Evolutionary conservation across 495 filamentous ascomycete genomes (phyloP).

Genomic region (Podospora appendiculata): DNA sequence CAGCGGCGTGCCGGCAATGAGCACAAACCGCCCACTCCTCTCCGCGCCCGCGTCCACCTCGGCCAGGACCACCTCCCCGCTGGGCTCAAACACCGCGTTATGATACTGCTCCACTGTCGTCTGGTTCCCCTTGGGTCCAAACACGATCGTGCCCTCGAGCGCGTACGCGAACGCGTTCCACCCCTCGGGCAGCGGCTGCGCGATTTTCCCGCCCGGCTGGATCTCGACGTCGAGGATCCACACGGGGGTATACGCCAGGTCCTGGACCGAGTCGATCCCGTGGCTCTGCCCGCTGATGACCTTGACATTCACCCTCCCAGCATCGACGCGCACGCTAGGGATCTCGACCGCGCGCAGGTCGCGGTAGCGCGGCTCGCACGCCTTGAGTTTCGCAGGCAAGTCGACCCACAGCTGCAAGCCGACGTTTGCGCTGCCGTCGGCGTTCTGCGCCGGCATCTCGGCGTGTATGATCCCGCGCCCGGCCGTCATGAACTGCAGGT

Average conservation of each 20-base stretch:
- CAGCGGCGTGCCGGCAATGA: slow-evolving; percentile 78
- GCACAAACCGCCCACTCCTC: slow-evolving; percentile 59
- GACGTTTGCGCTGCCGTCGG: slow-evolving; percentile 69
- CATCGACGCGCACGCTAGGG: slow-evolving; percentile 59
- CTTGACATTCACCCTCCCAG: slow-evolving; percentile 70
- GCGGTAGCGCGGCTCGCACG: slow-evolving; percentile 84
- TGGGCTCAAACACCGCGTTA: slow-evolving; percentile 82
- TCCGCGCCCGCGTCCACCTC: slow-evolving; percentile 62
- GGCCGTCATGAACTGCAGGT: slow-evolving; percentile 97
- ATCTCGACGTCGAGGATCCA: slow-evolving; percentile 89
- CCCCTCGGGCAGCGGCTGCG: slow-evolving; percentile 64
- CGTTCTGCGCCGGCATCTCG: slow-evolving; percentile 84
- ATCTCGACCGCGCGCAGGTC: slow-evolving; percentile 74
- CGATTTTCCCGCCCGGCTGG: slow-evolving; percentile 64
- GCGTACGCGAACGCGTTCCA: slow-evolving; percentile 93
- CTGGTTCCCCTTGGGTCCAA: slow-evolving; percentile 53
- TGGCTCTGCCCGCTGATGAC: slow-evolving; percentile 80
- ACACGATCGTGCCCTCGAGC: slow-evolving; percentile 59
- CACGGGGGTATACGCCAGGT: slow-evolving; percentile 90
- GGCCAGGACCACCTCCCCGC: slow-evolving; percentile 65
- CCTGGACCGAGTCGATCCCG: slow-evolving; percentile 77
- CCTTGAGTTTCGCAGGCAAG: slow-evolving; percentile 71
- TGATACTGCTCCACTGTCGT: slow-evolving; percentile 62
- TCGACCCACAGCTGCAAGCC: slow-evolving; percentile 96
- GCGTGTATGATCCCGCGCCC: slow-evolving; percentile 91